Evolutionary conservation across 2,329 filamentous ascomycete genomes (phyloP).

Genomic region (Pyricularia pennisetigena): DNA sequence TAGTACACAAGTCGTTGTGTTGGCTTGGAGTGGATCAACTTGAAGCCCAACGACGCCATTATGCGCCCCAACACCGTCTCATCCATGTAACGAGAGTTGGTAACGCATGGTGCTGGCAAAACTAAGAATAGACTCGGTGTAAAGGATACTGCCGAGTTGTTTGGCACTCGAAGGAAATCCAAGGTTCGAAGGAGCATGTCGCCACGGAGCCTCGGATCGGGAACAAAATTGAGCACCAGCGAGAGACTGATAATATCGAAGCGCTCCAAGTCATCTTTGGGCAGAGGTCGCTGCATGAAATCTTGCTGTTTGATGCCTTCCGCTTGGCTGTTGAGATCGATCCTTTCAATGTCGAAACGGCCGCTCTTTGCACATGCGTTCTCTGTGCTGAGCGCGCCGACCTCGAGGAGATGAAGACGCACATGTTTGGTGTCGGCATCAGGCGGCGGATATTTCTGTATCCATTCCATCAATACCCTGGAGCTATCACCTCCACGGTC

Average conservation of each 20-base stretch:
- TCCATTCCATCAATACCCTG: slow-evolving; percentile 53
- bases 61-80: slow-evolving; percentile 59
- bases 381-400: slow-evolving; percentile 73
- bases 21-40: slow-evolving; percentile 53
- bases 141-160: slow-evolving; percentile 14
- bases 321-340: slow-evolving; percentile 84
- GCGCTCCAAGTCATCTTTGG: slow-evolving; percentile 44
- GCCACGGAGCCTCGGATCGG: slow-evolving; percentile 63
- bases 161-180: slow-evolving; percentile 49
- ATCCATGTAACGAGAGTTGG: slow-evolving; percentile 84
- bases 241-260: slow-evolving; percentile 92
- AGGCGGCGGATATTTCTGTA: slow-evolving; percentile 21
- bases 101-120: slow-evolving; percentile 75
- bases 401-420: slow-evolving; percentile 64
- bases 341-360: slow-evolving; percentile 65
- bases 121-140: slow-evolving; percentile 80
- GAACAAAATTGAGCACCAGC: slow-evolving; percentile 89
- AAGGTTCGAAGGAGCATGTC: slow-evolving; percentile 75
- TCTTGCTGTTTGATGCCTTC: slow-evolving; percentile 78
- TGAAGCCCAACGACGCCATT: slow-evolving; percentile 70
- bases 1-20: slow-evolving; percentile 83
- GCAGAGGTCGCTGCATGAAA: slow-evolving; percentile 82
- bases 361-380: slow-evolving; percentile 75
- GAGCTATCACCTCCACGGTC: slow-evolving; percentile 61
- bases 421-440: slow-evolving; percentile 9